Base-by-base conservation (phyloP, 169 alveolate species). In the Nephromyces sp. region DNA sequence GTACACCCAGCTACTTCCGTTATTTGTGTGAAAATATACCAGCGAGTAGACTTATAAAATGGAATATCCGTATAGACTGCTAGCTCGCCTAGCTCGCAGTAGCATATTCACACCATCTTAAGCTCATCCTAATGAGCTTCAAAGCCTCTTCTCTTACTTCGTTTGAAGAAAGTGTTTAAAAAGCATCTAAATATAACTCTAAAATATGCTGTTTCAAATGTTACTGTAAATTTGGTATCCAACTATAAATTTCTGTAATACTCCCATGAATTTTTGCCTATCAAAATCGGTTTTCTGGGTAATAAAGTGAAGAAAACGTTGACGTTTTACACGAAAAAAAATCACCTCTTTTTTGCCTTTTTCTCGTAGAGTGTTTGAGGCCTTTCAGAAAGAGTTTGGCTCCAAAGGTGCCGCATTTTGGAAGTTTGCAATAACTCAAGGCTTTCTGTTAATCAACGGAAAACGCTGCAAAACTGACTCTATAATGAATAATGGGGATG, bases 391-490 rank as follows among this genome's bases (percentile, higher is more conserved):
- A 43, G 51, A 62, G 15, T 62, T 62, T 62, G 8, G 68, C n/a
- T 8, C n/a, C 66, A 8, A 57, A 8, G 51, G n/a, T 62, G 68
- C 15, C 8, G 68, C 63, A 24, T 62, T 21, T n/a, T 62, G n/a
- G 33, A 15, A 21, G 15, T 8, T 24, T 8, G 68, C 68, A 8
- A 62, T 62, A 8, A 8, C 33, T 8, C 15, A 15, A 8, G 68
- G 68, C n/a, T n/a, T 8, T 8, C 63, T 62, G 63, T 8, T 8
- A 57, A 57, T 62, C 33, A 62, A 62, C n/a, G 51, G 51, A 8
- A 8, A n/a, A 15, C 68, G 51, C 33, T 62, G 68, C 68, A 62
- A n/a, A 8, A 24, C 68, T 15, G 68, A 62, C 68, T 21, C 68
- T 15, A n/a, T 21, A 8, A 8, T 62, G 68, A 15, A 62, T 8